Conservation (phyloP, 108 stramenopile genomes). For the Aureococcus anophagefferens region DNA sequence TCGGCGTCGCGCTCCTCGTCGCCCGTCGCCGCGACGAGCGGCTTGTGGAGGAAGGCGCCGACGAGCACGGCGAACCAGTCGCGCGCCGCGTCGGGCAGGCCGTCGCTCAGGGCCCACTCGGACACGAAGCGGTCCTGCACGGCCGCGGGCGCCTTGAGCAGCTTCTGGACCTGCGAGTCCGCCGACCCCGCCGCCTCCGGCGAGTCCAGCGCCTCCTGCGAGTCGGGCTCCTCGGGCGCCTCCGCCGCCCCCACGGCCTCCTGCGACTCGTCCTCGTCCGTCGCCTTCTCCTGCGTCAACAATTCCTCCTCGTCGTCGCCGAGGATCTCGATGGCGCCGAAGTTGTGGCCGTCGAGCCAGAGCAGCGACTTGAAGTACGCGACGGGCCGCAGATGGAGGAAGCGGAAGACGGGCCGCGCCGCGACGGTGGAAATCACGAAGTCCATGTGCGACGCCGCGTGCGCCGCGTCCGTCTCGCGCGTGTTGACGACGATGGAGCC, state of each 20-base stretch:
- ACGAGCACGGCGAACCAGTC: conserved; percentile 4
- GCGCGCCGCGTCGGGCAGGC: neutral
- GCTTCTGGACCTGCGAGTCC: no score
- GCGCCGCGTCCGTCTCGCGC: conserved; percentile 62
- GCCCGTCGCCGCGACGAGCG: neutral
- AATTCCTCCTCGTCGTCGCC: conserved; percentile 44
- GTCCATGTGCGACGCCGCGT: conserved; percentile 78
- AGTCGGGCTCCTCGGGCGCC: no score
- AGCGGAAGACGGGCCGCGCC: conserved; percentile 26
- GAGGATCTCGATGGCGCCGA: conserved; percentile 63
- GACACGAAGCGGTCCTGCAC: neutral
- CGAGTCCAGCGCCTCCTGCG: no score
- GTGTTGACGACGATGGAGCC: conserved; percentile 82
- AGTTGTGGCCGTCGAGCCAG: conserved; percentile 89
- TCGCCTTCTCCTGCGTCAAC: conserved; percentile 25
- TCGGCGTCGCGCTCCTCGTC: neutral
- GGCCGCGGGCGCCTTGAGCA: no score
- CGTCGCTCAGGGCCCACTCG: neutral
- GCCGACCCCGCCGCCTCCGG: no score
- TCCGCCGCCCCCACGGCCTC: conserved; percentile 1
- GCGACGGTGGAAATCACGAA: conserved; percentile 76
- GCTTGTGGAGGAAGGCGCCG: conserved; percentile 7
- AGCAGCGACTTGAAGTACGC: conserved; percentile 68
- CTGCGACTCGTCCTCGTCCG: conserved; percentile 25
- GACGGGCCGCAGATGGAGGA: conserved; percentile 24